phyloP scores from a whole-genome alignment of 2,329 filamentous ascomycete genomes.

The Colletotrichum tropicale region DNA sequence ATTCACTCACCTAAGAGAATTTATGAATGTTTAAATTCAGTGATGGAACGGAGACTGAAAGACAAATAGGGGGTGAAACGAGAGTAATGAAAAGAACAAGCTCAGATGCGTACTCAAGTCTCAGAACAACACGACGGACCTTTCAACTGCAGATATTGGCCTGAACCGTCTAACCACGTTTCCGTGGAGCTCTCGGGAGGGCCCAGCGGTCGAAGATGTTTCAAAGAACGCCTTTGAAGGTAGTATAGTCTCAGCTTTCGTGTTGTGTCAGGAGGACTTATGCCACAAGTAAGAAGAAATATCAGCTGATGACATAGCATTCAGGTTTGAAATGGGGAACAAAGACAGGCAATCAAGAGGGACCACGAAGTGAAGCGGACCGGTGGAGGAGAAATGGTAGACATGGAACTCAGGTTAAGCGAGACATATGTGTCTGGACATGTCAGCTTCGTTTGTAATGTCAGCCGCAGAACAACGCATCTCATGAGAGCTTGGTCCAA shows the following conservation, averaged over 20 bases:
- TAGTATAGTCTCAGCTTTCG: too few species aligned
- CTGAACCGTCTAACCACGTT: neutral
- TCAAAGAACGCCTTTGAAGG: too few species aligned
- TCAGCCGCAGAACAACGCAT: neutral
- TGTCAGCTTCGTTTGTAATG: neutral
- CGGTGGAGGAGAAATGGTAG: neutral
- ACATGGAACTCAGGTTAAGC: accelerated
- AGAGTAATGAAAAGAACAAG: neutral
- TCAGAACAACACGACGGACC: neutral
- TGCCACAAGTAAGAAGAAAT: too few species aligned
- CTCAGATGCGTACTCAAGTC: neutral
- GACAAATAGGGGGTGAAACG: neutral
- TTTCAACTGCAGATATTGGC: neutral
- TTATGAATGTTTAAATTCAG: neutral
- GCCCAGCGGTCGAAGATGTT: too few species aligned
- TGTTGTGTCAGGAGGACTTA: too few species aligned
- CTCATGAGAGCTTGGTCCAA: neutral
- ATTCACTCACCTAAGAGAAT: neutral
- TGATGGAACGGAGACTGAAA: neutral
- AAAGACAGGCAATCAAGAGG: too few species aligned
- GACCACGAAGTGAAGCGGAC: too few species aligned
- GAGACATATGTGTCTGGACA: neutral
- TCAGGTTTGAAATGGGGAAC: too few species aligned
- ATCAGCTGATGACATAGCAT: too few species aligned
- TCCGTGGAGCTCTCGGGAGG: neutral